phyloP scores from a whole-genome alignment of 1,284 basidiomycete genomes.

The Microbotryum lychnidis-dioicae region DNA sequence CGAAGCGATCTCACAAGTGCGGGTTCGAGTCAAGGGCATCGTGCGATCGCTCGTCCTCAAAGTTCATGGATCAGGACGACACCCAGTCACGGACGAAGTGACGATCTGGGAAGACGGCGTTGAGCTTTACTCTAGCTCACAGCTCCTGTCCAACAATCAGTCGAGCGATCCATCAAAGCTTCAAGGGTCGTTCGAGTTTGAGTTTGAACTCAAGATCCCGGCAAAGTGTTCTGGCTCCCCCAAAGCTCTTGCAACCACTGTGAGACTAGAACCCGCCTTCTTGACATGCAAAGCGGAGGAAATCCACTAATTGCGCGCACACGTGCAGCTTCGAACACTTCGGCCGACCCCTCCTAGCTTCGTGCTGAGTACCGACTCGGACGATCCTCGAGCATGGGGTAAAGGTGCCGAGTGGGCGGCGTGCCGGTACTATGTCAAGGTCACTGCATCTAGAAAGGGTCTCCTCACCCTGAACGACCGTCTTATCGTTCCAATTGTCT shows the following conservation, averaged over 20 bases:
- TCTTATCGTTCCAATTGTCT: slow-evolving; percentile 26
- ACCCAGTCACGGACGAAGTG: slow-evolving; percentile 24
- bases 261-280: no score
- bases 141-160: slow-evolving; percentile 10
- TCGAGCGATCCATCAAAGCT: slow-evolving; percentile 17
- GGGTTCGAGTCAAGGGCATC: slow-evolving; percentile 24
- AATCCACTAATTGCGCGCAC: neutral
- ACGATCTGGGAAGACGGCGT: slow-evolving; percentile 8
- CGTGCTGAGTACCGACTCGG: neutral
- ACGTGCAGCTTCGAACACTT: neutral
- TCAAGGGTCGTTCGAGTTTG: slow-evolving; percentile 22
- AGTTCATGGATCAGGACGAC: slow-evolving; percentile 19
- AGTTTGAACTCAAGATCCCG: slow-evolving; percentile 22
- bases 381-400: neutral
- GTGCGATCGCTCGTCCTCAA: slow-evolving; percentile 25
- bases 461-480: slow-evolving; percentile 28
- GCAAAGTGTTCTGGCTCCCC: neutral
- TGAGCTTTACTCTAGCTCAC: slow-evolving; percentile 9
- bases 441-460: slow-evolving; percentile 23
- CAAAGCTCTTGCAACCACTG: no score
- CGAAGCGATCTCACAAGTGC: slow-evolving; percentile 19
- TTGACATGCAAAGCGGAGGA: neutral
- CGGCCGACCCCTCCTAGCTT: neutral
- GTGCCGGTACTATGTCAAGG: slow-evolving; percentile 29
- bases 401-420: slow-evolving; percentile 1